Conservation (phyloP, 2,329 filamentous ascomycete species). For the Verticillium alfalfae region DNA sequence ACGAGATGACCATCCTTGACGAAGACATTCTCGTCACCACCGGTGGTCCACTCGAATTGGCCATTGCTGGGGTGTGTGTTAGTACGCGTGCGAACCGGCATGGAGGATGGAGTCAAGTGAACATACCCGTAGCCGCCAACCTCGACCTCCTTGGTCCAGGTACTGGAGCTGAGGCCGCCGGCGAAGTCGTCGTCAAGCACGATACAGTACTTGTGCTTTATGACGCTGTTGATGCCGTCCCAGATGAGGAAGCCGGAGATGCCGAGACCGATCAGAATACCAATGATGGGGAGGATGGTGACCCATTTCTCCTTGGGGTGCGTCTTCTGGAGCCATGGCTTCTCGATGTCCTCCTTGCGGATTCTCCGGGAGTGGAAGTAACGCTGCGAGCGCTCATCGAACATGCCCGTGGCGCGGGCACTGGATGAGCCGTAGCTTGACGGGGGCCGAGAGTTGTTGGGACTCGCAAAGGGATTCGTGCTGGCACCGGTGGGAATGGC, state of each 20-base stretch:
- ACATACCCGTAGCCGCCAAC: conserved; percentile 71
- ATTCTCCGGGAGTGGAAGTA: conserved; percentile 74
- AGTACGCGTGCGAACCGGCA: neutral
- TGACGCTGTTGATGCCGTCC: conserved; percentile 66
- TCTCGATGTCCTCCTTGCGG: conserved; percentile 66
- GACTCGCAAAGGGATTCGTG: conserved; percentile 42
- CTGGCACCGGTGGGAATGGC: conserved; percentile 17
- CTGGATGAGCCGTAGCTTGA: conserved; percentile 43
- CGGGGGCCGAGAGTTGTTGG: conserved; percentile 35
- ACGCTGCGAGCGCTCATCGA: conserved; percentile 34
- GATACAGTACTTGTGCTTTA: conserved; percentile 68
- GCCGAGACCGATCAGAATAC: conserved; percentile 62
- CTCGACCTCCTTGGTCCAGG: conserved; percentile 73
- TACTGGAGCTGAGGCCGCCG: conserved; percentile 42
- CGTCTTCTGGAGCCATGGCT: conserved; percentile 69
- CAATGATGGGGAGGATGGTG: conserved; percentile 70
- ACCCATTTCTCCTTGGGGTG: conserved; percentile 83
- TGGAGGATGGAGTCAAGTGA: neutral
- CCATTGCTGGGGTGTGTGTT: conserved; percentile 53
- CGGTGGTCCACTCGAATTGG: conserved; percentile 74
- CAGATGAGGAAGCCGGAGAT: conserved; percentile 69
- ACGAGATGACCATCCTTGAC: conserved; percentile 62
- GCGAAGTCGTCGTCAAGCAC: conserved; percentile 64
- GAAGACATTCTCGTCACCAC: conserved; percentile 67
- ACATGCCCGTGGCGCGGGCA: conserved; percentile 23